A percentile compares a stretch with the other conserved stretches of the same genome.
Evolutionary conservation across 2,329 filamentous ascomycete species (phyloP).

Genomic region (Pyrenophora graminea): DNA sequence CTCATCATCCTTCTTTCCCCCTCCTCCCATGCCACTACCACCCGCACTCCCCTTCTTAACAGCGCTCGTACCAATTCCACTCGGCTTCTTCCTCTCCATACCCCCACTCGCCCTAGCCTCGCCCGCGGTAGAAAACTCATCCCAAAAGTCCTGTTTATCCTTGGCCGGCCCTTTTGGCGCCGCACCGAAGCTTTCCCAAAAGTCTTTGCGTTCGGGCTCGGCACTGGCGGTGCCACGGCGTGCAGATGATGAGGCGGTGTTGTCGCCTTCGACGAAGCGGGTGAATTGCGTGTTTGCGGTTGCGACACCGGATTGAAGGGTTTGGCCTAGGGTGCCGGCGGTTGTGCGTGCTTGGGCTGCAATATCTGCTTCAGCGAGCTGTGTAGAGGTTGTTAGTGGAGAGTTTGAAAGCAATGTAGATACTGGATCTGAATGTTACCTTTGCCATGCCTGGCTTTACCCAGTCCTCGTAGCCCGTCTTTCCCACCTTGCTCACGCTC

Average conservation of each 20-base stretch:
- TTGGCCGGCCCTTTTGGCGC: slow-evolving; percentile 56
- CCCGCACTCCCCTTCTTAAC: slow-evolving; percentile 57
- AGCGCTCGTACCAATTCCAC: slow-evolving; percentile 66
- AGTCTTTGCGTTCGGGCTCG: slow-evolving; percentile 66
- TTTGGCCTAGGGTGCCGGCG: slow-evolving; percentile 61
- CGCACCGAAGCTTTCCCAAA: slow-evolving; percentile 69
- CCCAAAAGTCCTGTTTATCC: slow-evolving; percentile 60
- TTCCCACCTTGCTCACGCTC: slow-evolving; percentile 86
- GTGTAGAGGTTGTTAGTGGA: slow-evolving; percentile 17
- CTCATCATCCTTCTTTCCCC: slow-evolving; percentile 58
- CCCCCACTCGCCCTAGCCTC: slow-evolving; percentile 28
- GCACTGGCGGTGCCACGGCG: slow-evolving; percentile 26
- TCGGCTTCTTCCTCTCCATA: slow-evolving; percentile 44
- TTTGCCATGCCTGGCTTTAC: slow-evolving; percentile 91
- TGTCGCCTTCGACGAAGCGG: slow-evolving; percentile 81
- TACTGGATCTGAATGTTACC: slow-evolving; percentile 53
- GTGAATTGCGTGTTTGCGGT: slow-evolving; percentile 79
- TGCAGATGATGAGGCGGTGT: slow-evolving; percentile 7
- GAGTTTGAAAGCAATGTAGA: background rate
- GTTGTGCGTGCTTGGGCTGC: slow-evolving; percentile 64
- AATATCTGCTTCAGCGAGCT: slow-evolving; percentile 73
- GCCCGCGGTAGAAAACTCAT: slow-evolving; percentile 50
- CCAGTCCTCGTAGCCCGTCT: slow-evolving; percentile 86
- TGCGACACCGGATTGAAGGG: slow-evolving; percentile 67
- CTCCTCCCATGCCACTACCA: slow-evolving; percentile 9